Conservation (phyloP, 2,329 filamentous ascomycete genomes). For the Zasmidium citrigriseum region DNA sequence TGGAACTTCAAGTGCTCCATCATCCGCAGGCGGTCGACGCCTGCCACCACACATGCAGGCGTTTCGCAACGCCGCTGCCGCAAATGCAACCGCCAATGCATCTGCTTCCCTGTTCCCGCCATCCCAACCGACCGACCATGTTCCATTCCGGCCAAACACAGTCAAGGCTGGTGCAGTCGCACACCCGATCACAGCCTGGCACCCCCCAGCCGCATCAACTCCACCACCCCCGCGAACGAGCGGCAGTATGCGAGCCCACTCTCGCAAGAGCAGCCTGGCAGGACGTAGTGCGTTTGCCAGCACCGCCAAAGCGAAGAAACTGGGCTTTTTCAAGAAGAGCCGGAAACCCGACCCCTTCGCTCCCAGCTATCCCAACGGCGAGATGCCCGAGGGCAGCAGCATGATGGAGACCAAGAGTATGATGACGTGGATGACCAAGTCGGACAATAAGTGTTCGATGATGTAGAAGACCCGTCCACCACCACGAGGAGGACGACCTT, state of each 20-base stretch:
- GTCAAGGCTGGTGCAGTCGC: constrained; percentile 27
- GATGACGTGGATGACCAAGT: constrained; percentile 23
- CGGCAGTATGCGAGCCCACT: constrained; percentile 10
- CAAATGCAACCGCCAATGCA: constrained; percentile 11
- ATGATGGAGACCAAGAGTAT: constrained; percentile 29
- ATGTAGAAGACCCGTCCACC: constrained; percentile 22
- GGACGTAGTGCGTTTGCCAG: constrained; percentile 24
- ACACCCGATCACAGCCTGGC: constrained; percentile 38
- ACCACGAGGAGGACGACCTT: neutral
- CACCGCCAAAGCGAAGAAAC: constrained; percentile 28
- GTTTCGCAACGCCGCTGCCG: constrained; percentile 30
- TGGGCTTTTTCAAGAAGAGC: constrained; percentile 29
- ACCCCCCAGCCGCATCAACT: constrained; percentile 33
- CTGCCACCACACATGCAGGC: constrained; percentile 36
- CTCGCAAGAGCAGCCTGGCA: constrained; percentile 21
- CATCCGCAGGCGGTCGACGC: constrained; percentile 14
- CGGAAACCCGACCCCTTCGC: constrained; percentile 13
- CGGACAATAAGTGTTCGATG: constrained; percentile 24
- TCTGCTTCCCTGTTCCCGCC: constrained; percentile 32
- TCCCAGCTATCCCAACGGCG: constrained; percentile 5
- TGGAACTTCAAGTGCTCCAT: constrained; percentile 4
- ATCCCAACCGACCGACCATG: constrained; percentile 26
- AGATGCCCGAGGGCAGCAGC: constrained; percentile 15
- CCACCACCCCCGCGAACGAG: constrained; percentile 12
- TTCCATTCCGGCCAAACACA: constrained; percentile 26